A percentile compares a stretch with the other conserved stretches of the same genome.
Evolutionary conservation across 2,329 filamentous ascomycete species (phyloP).

Genomic region (Fusarium cyanostomum): DNA sequence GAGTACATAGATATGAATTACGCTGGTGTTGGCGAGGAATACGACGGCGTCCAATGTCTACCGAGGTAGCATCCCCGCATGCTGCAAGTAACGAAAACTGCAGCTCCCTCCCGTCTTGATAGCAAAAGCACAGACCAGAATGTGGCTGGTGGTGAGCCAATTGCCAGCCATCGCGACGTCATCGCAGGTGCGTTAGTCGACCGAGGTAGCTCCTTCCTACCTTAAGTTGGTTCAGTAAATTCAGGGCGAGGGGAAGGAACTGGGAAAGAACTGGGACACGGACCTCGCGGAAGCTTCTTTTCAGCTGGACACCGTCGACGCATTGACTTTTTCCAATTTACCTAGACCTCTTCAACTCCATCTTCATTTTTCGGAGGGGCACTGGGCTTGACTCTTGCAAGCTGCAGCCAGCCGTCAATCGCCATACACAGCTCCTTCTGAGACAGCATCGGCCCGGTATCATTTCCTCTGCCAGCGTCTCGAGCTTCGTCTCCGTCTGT

Average conservation of each 20-base stretch:
- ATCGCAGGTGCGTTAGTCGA: conserved; percentile 14
- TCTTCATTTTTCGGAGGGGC: not conserved
- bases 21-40: not conserved
- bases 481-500: not conserved
- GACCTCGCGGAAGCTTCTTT: conserved; percentile 4
- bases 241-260: conserved; percentile 20
- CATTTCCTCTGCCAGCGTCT: not conserved
- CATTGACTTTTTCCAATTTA: not conserved
- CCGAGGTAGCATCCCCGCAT: conserved; percentile 4
- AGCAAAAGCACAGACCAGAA: conserved; percentile 22
- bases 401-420: conserved; percentile 34
- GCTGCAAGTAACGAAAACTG: conserved; percentile 31
- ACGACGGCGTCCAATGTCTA: not conserved
- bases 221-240: conserved; percentile 16
- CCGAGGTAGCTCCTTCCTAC: conserved; percentile 26
- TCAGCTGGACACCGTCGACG: not conserved
- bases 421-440: conserved; percentile 25
- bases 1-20: no score
- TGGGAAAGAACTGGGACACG: conserved; percentile 26
- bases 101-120: not conserved
- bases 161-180: conserved; percentile 5
- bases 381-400: conserved; percentile 17
- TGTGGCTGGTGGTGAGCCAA: conserved; percentile 20
- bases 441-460: conserved; percentile 24
- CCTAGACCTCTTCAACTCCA: not conserved